Evolutionary conservation across 371 early-diverging fungal species (phyloP), one percentile per base, ranked within the genome.

Genomic region (Actinomortierella ambigua): DNA sequence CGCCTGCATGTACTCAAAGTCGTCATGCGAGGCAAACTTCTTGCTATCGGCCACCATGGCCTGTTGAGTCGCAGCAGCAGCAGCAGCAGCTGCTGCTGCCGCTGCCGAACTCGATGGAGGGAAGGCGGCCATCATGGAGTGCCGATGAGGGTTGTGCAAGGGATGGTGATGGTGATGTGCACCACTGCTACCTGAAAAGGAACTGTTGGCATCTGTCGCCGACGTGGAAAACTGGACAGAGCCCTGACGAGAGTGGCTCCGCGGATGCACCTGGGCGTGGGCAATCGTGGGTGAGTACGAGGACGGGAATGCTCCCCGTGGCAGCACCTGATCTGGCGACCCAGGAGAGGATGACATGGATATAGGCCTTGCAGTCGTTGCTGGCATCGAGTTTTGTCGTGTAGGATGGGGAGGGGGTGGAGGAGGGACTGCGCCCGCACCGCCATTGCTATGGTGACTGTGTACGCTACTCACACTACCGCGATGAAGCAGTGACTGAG

Each of bases 1-100:
- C 0, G 71, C 71, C 29, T 70, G 71, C 71, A 70, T 70, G 62
- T 70, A 70, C 62, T 70, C 71, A 48, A 70, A 70, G 47, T 70
- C 71, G 22, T 70, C 71, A 24, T 41, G 39, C 18, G 71, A 65
- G 20, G 60, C 71, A 57, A 65, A 70, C 24, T 70, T 70, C 40
- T 70, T 70, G 14, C 59, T 6, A n/a, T 70, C 66, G 7, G 11
- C 11, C 34, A 11, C 11, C 34, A 34, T n/a, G n/a, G n/a, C n/a
- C n/a, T n/a, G n/a, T n/a, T n/a, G n/a, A 0, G 27, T 20, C 1
- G 53, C 28, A 2, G 55, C 43, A 3, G 56, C 51, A 14, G 43
- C 63, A 5, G 49, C 34, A 1, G 48, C 55, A 11, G 34, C 50
- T n/a, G 56, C 52, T n/a, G 39, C 59, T 14, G 50, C 27, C 2